Base-by-base conservation (phyloP, 352 stramenopile genomes). In the Phytophthora melonis region DNA sequence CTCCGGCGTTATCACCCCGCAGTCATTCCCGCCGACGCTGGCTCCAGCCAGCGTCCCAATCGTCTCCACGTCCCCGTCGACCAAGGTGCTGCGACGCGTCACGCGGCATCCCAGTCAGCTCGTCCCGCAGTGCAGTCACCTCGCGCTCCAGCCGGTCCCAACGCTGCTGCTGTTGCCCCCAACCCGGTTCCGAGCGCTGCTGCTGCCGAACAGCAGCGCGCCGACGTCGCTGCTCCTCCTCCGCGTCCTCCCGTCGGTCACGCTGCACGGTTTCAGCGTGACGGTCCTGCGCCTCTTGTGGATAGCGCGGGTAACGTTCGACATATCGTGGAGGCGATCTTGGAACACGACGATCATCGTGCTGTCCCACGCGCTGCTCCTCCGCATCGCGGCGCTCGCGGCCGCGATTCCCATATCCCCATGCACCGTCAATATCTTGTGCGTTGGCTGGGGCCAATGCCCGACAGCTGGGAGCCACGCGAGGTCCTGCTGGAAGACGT, bases 241-340 rank as follows among this genome's bases (percentile, higher is more conserved):
- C 36, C 36, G 25, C 25, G 36, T 16, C 36, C 4, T 45, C 36
- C 36, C 36, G 36, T 18, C 36, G 36, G 9, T 45, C 4, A 45
- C 3, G 36, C 36, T 45, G 36, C 36, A 45, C 36, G 36, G 36
- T 45, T 45, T 45, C 36, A 45, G 36, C 36, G 36, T 45, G 36
- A 45, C 36, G 36, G 14, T 9, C 36, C 36, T 6, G 58, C 45
- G 3, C 58, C 27, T 50, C 45, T 66, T 11, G 59, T 58, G 5
- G 58, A 56, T 56, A 39, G 58, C 25, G 58, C 59, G 1, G 59
- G 30, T 23, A 9, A 66, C 4, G 19, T 66, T 36, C 45, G 45
- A 0, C 59, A 66, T 66, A 66, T 58, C 45, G 45, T 50, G 0
- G 45, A 65, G n/a, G 43, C 9, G 9, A 54, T 55, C 32, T 0